Conservation (phyloP, 768 basidiomycete genomes). For the Phylloporus sp. region DNA sequence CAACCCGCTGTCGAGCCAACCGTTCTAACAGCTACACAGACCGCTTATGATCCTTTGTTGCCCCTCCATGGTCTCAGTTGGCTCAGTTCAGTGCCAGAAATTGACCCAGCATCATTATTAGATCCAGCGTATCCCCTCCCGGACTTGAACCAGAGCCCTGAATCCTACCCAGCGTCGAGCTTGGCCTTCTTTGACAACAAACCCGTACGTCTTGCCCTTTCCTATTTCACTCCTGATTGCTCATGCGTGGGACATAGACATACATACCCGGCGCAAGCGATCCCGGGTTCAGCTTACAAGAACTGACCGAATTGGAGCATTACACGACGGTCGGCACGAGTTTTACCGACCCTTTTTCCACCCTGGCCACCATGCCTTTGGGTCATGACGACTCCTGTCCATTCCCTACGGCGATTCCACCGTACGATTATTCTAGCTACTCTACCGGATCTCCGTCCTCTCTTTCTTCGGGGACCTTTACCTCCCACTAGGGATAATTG, state of each 20-base stretch:
- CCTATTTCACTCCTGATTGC: background rate
- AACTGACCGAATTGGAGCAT: constrained; percentile 17
- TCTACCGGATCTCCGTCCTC: constrained; percentile 13
- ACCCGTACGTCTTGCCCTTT: constrained; percentile 13
- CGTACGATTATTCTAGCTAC: constrained; percentile 15
- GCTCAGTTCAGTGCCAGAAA: constrained; percentile 11
- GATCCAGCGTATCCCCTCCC: constrained; percentile 1
- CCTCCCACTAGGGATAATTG: background rate
- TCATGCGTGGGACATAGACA: constrained; percentile 3
- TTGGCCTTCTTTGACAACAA: constrained; percentile 8
- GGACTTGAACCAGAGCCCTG: constrained; percentile 1
- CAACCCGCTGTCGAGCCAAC: constrained; percentile 7
- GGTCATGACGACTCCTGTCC: background rate
- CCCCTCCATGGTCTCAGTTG: constrained; percentile 7
- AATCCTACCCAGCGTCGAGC: background rate
- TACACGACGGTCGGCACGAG: constrained; percentile 12
- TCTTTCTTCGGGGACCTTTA: constrained; percentile 5
- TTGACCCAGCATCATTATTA: constrained; percentile 1
- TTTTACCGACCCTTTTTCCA: constrained; percentile 26
- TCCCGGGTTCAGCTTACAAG: constrained; percentile 5
- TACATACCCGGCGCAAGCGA: background rate
- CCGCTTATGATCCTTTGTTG: background rate
- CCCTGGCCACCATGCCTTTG: background rate
- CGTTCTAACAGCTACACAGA: background rate
- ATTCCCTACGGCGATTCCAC: constrained; percentile 12